These are phyloP conservation scores for Salix suchowensis DNA, from an alignment of 345 rosid species.

Conservation along the genomic window DNA sequence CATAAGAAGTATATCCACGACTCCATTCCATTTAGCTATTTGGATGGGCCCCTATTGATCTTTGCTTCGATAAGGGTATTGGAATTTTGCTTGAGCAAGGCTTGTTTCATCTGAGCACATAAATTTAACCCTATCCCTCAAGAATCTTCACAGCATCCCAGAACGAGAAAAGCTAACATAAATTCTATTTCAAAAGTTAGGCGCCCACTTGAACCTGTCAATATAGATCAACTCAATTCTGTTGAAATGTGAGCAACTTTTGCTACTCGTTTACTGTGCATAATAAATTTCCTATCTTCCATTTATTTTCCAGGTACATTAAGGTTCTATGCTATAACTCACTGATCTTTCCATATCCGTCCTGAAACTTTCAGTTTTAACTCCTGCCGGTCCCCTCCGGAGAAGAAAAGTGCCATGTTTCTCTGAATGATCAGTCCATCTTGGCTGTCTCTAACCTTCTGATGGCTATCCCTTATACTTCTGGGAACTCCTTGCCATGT, in stretches of 20 bases:
- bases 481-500: constrained; percentile 55
- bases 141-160: neutral
- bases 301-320: neutral
- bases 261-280: constrained; percentile 1
- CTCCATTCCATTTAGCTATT: too few species aligned
- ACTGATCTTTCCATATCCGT: constrained; percentile 49
- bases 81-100: too few species aligned
- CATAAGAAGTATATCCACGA: too few species aligned
- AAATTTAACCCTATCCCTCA: too few species aligned
- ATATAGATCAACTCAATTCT: neutral
- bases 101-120: too few species aligned
- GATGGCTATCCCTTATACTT: constrained; percentile 52
- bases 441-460: constrained; percentile 51
- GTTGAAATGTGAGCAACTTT: neutral
- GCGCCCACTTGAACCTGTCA: neutral
- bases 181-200: neutral
- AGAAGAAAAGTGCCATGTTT: constrained; percentile 49
- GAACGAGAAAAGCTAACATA: neutral
- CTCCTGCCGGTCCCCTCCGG: constrained; percentile 46
- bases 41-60: too few species aligned
- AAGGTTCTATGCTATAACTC: constrained; percentile 8
- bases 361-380: constrained; percentile 47
- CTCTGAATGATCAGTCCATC: constrained; percentile 53
- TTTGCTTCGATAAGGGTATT: too few species aligned
- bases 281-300: neutral